Percentiles rank a stretch among this genome's conserved stretches.
Conservation (phyloP, 2,329 filamentous ascomycete genomes). For the Piedraia hortae region DNA sequence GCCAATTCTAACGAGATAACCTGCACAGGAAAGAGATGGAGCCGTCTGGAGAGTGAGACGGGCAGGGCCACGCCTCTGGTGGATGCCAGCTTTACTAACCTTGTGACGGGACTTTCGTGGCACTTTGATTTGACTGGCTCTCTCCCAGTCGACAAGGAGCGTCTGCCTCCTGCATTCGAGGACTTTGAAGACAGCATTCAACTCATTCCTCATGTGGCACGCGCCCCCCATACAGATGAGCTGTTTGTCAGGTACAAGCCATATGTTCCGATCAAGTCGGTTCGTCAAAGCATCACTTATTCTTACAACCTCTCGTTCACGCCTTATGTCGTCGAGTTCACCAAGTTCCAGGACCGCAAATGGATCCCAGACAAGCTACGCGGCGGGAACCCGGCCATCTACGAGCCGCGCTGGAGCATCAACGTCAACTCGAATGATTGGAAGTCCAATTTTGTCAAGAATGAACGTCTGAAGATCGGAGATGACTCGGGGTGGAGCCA, state of each 20-base stretch:
- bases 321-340: conserved; percentile 10
- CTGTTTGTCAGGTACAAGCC: conserved; percentile 5
- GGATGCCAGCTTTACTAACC: conserved; percentile 8
- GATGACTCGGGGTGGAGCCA: conserved; percentile 7
- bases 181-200: conserved; percentile 5
- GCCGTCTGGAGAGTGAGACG: conserved; percentile 7
- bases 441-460: conserved; percentile 8
- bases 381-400: not conserved
- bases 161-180: conserved; percentile 3
- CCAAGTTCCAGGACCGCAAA: conserved; percentile 10
- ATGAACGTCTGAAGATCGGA: conserved; percentile 9
- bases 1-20: too few relatives aligned
- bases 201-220: conserved; percentile 3
- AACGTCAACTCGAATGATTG: conserved; percentile 9
- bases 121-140: conserved; percentile 9
- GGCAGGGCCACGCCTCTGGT: conserved; percentile 5
- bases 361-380: too few relatives aligned
- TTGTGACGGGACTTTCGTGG: conserved; percentile 9
- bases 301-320: conserved; percentile 7
- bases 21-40: too few relatives aligned
- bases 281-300: conserved; percentile 8
- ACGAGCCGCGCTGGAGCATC: conserved; percentile 10
- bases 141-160: conserved; percentile 3
- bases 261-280: conserved; percentile 2
- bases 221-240: conserved; percentile 2